Conservation (phyloP, 1,284 basidiomycete genomes). For the Tetrapyrgos nigripes region DNA sequence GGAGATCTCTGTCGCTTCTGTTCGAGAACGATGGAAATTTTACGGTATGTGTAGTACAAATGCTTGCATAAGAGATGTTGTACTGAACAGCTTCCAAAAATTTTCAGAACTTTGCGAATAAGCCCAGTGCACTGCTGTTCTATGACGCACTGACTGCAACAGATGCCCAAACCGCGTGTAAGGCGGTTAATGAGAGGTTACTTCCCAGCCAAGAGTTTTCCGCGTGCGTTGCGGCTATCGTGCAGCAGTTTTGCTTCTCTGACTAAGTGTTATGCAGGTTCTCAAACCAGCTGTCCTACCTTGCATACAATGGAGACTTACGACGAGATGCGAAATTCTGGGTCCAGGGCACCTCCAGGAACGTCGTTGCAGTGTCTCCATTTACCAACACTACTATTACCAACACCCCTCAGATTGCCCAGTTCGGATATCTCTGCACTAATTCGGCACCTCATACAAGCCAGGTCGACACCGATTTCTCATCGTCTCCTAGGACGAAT, state of each 20-base stretch:
- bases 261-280: conserved; percentile 7
- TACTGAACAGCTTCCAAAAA: not conserved
- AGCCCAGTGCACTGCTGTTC: conserved; percentile 24
- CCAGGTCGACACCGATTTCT: conserved; percentile 26
- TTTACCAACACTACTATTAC: not conserved
- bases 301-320: conserved; percentile 17
- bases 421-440: conserved; percentile 23
- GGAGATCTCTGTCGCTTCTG: conserved; percentile 18
- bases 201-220: conserved; percentile 5
- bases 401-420: not conserved
- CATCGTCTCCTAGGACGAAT: conserved; percentile 16
- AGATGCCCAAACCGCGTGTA: conserved; percentile 18
- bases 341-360: not conserved
- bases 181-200: conserved; percentile 21
- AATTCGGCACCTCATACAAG: conserved; percentile 25
- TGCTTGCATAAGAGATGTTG: not conserved
- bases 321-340: conserved; percentile 15
- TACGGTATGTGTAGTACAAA: conserved; percentile 15
- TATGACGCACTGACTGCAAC: conserved; percentile 16
- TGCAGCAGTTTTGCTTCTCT: not conserved
- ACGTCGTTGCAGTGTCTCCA: not conserved
- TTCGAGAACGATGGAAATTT: conserved; percentile 28
- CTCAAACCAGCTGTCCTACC: conserved; percentile 18
- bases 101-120: conserved; percentile 17
- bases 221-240: not conserved